Conservation (phyloP, 192 early-diverging fungal genomes). For the Geosiphon pyriformis region DNA sequence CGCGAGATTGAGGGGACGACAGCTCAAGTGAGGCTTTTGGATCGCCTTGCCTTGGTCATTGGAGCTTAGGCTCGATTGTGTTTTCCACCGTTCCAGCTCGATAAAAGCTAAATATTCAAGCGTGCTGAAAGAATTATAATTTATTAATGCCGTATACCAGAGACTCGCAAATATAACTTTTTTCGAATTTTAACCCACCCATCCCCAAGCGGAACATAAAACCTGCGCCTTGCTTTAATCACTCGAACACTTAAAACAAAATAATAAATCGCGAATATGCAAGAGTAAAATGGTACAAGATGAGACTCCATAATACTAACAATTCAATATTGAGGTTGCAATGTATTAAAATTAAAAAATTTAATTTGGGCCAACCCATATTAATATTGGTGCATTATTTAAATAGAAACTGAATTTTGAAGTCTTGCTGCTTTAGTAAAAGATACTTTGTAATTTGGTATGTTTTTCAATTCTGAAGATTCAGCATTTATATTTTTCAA, state of each 20-base stretch:
- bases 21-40: background rate
- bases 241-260: background rate
- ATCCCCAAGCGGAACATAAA: background rate
- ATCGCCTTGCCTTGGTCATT: background rate
- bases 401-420: too few relatives aligned
- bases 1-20: background rate
- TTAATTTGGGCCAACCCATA: too few relatives aligned
- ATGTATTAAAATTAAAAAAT: too few relatives aligned
- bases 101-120: background rate
- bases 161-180: background rate
- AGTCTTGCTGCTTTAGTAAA: too few relatives aligned
- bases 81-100: background rate
- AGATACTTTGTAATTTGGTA: too few relatives aligned
- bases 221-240: background rate
- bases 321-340: too few relatives aligned
- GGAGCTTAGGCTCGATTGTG: too few relatives aligned
- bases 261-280: background rate
- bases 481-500: too few relatives aligned
- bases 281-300: constrained; percentile 4
- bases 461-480: too few relatives aligned
- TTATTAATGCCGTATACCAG: background rate
- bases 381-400: too few relatives aligned
- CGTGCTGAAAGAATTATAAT: background rate
- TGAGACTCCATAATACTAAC: too few relatives aligned
- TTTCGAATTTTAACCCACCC: constrained; percentile 13